Base-by-base conservation (phyloP, 495 filamentous ascomycete genomes). In the Podospora tetraspora region DNA sequence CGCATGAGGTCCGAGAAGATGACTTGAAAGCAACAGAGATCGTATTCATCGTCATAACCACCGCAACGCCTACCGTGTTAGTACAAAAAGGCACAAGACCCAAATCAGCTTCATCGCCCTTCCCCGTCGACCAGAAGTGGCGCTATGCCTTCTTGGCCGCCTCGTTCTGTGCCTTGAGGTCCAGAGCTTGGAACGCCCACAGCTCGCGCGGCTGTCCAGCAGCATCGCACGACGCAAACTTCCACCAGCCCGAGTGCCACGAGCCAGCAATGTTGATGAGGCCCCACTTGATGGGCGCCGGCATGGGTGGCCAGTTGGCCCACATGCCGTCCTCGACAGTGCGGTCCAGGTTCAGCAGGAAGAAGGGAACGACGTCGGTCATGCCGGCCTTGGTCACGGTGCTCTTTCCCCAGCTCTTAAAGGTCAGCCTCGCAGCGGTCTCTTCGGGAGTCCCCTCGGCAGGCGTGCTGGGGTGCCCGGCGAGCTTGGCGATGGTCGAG, bases 311-410 rank as follows among this genome's bases (percentile, higher is more conserved):
- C 82, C 82, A 84, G 66, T 80, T 77, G 16, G 73, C 75, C 84
- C 85, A 86, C 64, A 78, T 66, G 30, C 85, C 85, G 52, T 83
- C 84, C 79, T 87, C 85, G 63, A 75, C 80, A 19, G 81, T 82
- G 56, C 77, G 75, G 72, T 87, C 85, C 22, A 86, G 76, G 68
- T 87, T 87, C 61, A 87, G 75, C 66, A 87, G 76, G 76, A 87
- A 85, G 72, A 87, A 84, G 0, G 84, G 85, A 27, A 87, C 80
- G 7, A 82, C 82, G 68, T 85, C 83, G 11, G 77, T 75, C 2
- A 78, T 69, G 61, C 83, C 83, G 0, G 83, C 82, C 74, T 82
- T 84, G 32, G 78, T 81, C 19, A 85, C 79, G 12, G 82, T 85
- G 70, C 74, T 79, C 73, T 83, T 84, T 68, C 83, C 84, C 75